Evolutionary conservation across 2,329 filamentous ascomycete species (phyloP), one percentile per base, ranked within the genome.

Genomic region (Ampelomyces quisqualis): DNA sequence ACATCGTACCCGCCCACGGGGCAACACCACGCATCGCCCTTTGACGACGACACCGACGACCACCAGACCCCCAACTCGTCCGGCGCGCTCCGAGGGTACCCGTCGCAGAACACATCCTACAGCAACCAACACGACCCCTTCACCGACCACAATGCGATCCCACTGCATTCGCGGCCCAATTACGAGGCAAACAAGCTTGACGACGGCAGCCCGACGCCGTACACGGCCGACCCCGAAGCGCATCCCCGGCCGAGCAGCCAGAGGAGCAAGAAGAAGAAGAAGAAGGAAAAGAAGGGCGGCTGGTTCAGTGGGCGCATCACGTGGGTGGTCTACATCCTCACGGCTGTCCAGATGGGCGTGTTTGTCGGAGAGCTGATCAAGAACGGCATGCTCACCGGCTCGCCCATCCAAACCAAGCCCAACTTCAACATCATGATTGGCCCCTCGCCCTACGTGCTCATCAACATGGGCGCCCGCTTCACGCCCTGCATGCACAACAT

Each of bases 361-460:
- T 98, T 98, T 62, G 86, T 97, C 51, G 89, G 78, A 37, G 89
- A 97, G 71, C 74, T 98, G 47, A 84, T 87, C 33, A 88, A 85
- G 62, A 94, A 90, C 69, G 85, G 88, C 37, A 77, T 85, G 54
- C 72, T 90, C 20, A 96, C 91, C 1, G 86, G 86, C 38, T 85
- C 85, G 0, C 80, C 85, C 14, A 88, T 89, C 61, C 79, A 83
- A 70, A 90, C 83, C 37, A 80, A 91, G 40, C 93, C 93, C 1
- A 78, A 77, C 11, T 95, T 98, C 73, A 98, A 97, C 71, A 86
- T 88, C 43, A 95, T 98, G 89, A 95, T 98, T 61, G 93, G 93
- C 0, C 93, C 93, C 1, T 95, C 90, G 4, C 80, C 84, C 1
- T 88, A 89, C 55, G 82, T 97, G 17, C 81, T 95, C 58, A 95